Percentiles rank a stretch among this genome's conserved stretches.
Conservation (phyloP, 2,329 filamentous ascomycete genomes). For the Ophiostoma tasmaniense region DNA sequence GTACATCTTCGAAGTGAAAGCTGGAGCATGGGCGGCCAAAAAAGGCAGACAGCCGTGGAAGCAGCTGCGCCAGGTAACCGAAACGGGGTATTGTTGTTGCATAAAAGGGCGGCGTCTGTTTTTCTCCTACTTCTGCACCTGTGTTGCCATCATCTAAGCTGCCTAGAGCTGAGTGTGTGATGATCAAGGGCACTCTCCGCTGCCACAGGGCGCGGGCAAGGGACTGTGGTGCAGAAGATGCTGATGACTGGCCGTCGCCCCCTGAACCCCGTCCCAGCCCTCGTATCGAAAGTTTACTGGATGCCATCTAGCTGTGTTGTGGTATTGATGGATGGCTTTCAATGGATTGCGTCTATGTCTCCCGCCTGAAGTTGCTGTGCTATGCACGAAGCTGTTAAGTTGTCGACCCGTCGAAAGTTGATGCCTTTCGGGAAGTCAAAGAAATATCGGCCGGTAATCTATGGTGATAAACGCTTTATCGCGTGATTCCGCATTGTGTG, state of each 20-base stretch:
- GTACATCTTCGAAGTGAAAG: conserved; percentile 49
- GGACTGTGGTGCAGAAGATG: background rate
- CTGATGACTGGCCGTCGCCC: background rate
- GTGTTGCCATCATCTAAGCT: conserved; percentile 1
- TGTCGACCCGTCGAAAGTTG: background rate
- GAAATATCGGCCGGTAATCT: background rate
- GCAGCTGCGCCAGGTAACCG: conserved; percentile 49
- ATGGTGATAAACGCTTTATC: background rate
- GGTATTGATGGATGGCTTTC: background rate
- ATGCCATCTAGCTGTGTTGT: background rate
- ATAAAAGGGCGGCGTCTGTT: conserved; percentile 27
- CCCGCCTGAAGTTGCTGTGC: background rate
- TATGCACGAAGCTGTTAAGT: too few species aligned
- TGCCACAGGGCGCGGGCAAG: conserved; percentile 45
- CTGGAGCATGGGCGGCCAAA: conserved; percentile 47
- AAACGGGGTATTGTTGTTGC: conserved; percentile 49
- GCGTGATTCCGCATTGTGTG: background rate
- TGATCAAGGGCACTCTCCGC: conserved; percentile 45
- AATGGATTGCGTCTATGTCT: background rate
- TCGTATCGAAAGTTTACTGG: background rate
- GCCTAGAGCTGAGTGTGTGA: conserved; percentile 38
- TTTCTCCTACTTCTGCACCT: background rate
- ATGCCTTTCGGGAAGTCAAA: background rate
- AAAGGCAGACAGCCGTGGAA: conserved; percentile 47
- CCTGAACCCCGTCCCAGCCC: background rate